A percentile compares a stretch with the other conserved stretches of the same genome.
Conservation (phyloP, 2,329 filamentous ascomycete genomes). For the Venturiaceae sp. region DNA sequence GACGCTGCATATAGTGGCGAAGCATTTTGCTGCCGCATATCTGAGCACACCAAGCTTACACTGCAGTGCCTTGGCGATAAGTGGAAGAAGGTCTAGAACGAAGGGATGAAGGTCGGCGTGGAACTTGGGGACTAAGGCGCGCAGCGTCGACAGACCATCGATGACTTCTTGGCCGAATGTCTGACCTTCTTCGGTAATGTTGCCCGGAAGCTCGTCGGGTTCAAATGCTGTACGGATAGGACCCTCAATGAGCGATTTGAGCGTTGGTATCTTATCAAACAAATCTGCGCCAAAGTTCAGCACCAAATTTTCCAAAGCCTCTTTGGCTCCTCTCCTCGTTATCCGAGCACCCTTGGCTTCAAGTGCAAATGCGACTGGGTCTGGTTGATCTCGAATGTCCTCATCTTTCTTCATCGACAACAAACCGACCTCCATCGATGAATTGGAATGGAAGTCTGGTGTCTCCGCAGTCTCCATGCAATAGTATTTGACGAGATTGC, state of each 20-base stretch:
- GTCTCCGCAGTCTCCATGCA: conserved; percentile 97
- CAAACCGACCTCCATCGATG: conserved; percentile 66
- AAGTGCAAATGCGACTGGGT: conserved; percentile 79
- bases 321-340: conserved; percentile 85
- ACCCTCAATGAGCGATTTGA: conserved; percentile 70
- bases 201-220: conserved; percentile 54
- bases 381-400: conserved; percentile 83
- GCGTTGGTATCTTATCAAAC: conserved; percentile 74
- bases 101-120: conserved; percentile 66
- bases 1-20: conserved; percentile 94
- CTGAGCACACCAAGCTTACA: conserved; percentile 85
- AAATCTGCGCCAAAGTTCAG: conserved; percentile 67
- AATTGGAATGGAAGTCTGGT: conserved; percentile 84
- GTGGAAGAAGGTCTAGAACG: conserved; percentile 71
- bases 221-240: conserved; percentile 69
- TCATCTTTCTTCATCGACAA: conserved; percentile 95
- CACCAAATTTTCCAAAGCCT: conserved; percentile 82
- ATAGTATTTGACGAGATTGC: conserved; percentile 93
- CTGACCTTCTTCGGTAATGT: conserved; percentile 72
- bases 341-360: conserved; percentile 85
- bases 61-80: conserved; percentile 79
- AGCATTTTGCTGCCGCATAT: conserved; percentile 94
- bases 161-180: conserved; percentile 91
- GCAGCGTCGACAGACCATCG: conserved; percentile 84
- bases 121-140: conserved; percentile 87